Evolutionary conservation across 441 rosid species (phyloP), one percentile per base, ranked within the genome.

Genomic region (Mallotus japonicus): DNA sequence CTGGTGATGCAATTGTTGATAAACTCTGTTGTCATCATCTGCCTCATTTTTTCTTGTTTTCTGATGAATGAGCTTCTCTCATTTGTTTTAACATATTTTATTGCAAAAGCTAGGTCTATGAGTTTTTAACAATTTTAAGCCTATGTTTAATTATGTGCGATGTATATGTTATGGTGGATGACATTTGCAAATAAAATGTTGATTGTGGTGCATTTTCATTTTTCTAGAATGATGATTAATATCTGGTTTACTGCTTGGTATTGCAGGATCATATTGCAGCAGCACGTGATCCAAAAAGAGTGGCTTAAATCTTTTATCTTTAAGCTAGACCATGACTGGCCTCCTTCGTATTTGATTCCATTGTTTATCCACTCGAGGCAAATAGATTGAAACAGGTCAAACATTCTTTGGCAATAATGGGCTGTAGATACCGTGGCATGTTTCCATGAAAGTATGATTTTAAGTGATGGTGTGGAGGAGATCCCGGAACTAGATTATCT

Each of bases 251-350:
- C 19, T 58, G 67, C 69, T 46, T 62, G 40, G 50, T 24, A 56
- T 60, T 87, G 84, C 70, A 95, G 99, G 99, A 95, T 74, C 99
- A 91, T 86, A 77, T 95, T 71, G 87, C 95, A 42, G 82, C 97
- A 49, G 85, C 92, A 69, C 96, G 94, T 37, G 97, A 87, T 80
- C 84, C 92, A 15, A 95, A 83, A 81, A 89, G 91, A 75, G 88
- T 85, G 73, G 73, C 78, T 54, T 92, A 74, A 87, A 75, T 71
- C 55, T 59, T 72, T 50, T n/a, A 1, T 16, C 44, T 47, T 59
- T 20, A 19, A 19, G 49, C 71, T 46, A 3, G 28, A 14, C 17
- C 68, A 60, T 8, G 20, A 57, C 67, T 74, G 74, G 67, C 55
- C 49, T 46, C 72, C 62, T 32, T 16, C 71, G 24, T 50, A 22